A percentile compares a stretch with the other conserved stretches of the same genome.
Evolutionary conservation across 331 rosid species (phyloP).

Genomic region (Ulmus americana): DNA sequence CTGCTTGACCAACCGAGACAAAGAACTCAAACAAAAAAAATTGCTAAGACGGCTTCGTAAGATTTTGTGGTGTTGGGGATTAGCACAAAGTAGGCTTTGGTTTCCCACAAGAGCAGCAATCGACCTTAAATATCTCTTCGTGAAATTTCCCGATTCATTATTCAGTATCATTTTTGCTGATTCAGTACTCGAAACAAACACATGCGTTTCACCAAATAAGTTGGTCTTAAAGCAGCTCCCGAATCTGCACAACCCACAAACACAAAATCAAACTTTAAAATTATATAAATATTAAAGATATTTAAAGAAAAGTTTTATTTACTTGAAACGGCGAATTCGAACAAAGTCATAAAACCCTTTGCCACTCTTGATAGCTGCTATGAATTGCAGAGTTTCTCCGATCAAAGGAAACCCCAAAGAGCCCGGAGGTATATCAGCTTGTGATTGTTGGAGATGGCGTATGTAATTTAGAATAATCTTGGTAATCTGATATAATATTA

Average conservation of each 20-base stretch:
- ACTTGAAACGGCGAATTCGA: slow-evolving; percentile 54
- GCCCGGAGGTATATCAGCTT: slow-evolving; percentile 48
- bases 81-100: slow-evolving; percentile 60
- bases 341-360: slow-evolving; percentile 81
- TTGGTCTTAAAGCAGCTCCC: slow-evolving; percentile 71
- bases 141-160: slow-evolving; percentile 56
- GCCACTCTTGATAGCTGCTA: slow-evolving; percentile 65
- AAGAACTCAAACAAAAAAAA: slow-evolving; percentile 39
- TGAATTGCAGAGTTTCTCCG: slow-evolving; percentile 80
- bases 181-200: slow-evolving; percentile 52
- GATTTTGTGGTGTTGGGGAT: slow-evolving; percentile 53
- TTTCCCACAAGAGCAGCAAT: slow-evolving; percentile 57
- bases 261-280: neutral
- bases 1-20: slow-evolving; percentile 41
- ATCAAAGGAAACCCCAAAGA: slow-evolving; percentile 52
- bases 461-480: neutral
- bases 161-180: slow-evolving; percentile 56
- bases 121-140: slow-evolving; percentile 59
- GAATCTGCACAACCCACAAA: slow-evolving; percentile 29
- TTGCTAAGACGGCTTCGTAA: slow-evolving; percentile 43
- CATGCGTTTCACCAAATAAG: slow-evolving; percentile 63
- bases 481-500: slow-evolving; percentile 3
- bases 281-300: neutral
- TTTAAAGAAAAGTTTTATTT: neutral
- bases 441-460: slow-evolving; percentile 14